Evolutionary conservation across 2,329 filamentous ascomycete species (phyloP).

Genomic region (Zymoseptoria tritici): DNA sequence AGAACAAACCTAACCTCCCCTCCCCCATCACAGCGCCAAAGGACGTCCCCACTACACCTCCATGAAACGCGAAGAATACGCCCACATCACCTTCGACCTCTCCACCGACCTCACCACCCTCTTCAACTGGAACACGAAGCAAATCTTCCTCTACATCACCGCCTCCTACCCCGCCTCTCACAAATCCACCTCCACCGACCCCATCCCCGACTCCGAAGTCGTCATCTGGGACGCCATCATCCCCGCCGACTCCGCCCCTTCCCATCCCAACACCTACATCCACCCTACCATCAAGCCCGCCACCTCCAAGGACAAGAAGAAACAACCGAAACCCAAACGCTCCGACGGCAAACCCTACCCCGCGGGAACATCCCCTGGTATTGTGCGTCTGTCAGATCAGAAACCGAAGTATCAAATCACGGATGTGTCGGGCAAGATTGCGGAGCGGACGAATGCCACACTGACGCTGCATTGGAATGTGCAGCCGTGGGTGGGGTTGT

Average conservation of each 20-base stretch:
- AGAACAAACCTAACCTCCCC: not conserved
- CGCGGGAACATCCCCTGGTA: slow-evolving; percentile 47
- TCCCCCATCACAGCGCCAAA: slow-evolving; percentile 59
- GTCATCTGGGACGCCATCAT: slow-evolving; percentile 97
- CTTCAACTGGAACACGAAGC: slow-evolving; percentile 99
- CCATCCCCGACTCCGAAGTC: slow-evolving; percentile 49
- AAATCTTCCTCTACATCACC: slow-evolving; percentile 92
- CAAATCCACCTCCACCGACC: slow-evolving; percentile 15
- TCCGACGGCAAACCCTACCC: slow-evolving; percentile 25
- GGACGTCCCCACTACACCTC: slow-evolving; percentile 96
- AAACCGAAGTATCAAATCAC: slow-evolving; percentile 96
- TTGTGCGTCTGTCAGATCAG: slow-evolving; percentile 72
- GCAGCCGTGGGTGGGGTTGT: slow-evolving; percentile 86
- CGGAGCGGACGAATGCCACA: slow-evolving; percentile 63
- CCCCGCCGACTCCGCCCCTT: slow-evolving; percentile 58
- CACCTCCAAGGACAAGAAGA: slow-evolving; percentile 13
- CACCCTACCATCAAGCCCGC: slow-evolving; percentile 38
- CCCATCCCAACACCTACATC: slow-evolving; percentile 44
- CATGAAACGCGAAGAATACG: slow-evolving; percentile 88
- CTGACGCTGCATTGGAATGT: slow-evolving; percentile 90
- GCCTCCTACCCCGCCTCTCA: slow-evolving; percentile 55
- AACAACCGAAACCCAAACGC: slow-evolving; percentile 7
- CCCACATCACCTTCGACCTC: slow-evolving; percentile 85
- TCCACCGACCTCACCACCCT: slow-evolving; percentile 84
- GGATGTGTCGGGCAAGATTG: slow-evolving; percentile 73